phyloP scores from a whole-genome alignment of 768 basidiomycete species.

The Amanita pseudoporphyria region DNA sequence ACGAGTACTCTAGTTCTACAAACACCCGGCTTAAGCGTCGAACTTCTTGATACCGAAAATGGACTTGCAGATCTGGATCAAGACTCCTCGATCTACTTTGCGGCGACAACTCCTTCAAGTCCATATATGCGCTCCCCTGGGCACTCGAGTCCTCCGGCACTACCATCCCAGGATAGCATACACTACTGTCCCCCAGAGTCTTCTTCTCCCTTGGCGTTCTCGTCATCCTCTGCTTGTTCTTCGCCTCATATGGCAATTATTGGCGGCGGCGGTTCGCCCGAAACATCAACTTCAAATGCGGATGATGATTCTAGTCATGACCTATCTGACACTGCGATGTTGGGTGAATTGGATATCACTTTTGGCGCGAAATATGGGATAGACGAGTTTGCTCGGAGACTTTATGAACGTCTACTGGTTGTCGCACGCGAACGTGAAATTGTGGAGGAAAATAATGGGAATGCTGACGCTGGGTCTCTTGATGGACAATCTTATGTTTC shows the following conservation, averaged over 20 bases:
- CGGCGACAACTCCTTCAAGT: neutral
- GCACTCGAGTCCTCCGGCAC: neutral
- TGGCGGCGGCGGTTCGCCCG: neutral
- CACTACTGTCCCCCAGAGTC: constrained; percentile 1
- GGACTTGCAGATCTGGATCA: neutral
- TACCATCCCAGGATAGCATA: neutral
- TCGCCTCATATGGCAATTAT: neutral
- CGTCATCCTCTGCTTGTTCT: neutral
- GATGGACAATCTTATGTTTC: neutral
- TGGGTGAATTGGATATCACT: neutral
- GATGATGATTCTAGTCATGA: neutral
- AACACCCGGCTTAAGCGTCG: neutral
- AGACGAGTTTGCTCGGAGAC: neutral
- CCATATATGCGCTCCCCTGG: constrained; percentile 6
- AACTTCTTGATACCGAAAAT: neutral
- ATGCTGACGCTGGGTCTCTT: neutral
- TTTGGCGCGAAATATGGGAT: neutral
- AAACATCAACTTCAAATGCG: neutral
- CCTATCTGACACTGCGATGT: neutral
- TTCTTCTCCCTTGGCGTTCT: neutral
- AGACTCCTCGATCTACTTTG: neutral
- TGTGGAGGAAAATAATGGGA: neutral
- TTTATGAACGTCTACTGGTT: constrained; percentile 3
- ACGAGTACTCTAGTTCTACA: constrained; percentile 4
- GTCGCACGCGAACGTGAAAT: neutral